Base-by-base conservation (phyloP, 805 yeast species). In the Saccharomycopsis javanensis region DNA sequence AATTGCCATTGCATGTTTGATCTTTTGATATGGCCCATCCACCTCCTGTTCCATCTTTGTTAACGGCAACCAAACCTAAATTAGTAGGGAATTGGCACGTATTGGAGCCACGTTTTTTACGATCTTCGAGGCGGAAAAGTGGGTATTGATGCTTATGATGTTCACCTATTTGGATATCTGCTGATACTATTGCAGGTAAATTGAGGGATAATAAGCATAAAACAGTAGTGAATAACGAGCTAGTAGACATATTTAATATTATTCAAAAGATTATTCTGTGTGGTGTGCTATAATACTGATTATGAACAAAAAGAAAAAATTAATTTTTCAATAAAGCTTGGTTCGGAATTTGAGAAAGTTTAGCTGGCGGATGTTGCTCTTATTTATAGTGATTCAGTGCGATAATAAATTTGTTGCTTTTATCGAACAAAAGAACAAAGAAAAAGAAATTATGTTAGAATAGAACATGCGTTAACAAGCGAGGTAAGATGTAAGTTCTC, bases 21-120 rank as follows among this genome's bases (percentile, higher is more conserved):
- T 86, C 94, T 54, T 81, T 81, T 63, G 83, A 79, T 79, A 86
- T 76, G 53, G 96, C 96, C 96, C 96, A 90, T 25, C 96, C 96
- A 53, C 77, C 90, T 64, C 85, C 86, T 16, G 68, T 63, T 30
- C 81, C 78, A 35, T 68, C 68, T 6, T 76, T 72, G 54, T 88
- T 82, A 54, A 88, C 85, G 2, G 83, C 73, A 16, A 89, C 92
- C 64, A 90, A 75, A 7, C 89, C 90, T 27, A 74, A 74, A 64
- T 78, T 73, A 25, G 76, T 62, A 35, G 96, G 96, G 72, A 89
- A 88, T 2, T 78, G 62, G 71, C 96, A 88, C 23, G 72, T 69
- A 45, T 79, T 76, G 57, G 70, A 66, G 61, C 64, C 28, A 38
- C 69, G 64, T 52, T 66, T 53, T 15, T 48, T 42, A 8, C 50